phyloP scores from a whole-genome alignment of 176 grass and related monocot species.

The Poa annua region DNA sequence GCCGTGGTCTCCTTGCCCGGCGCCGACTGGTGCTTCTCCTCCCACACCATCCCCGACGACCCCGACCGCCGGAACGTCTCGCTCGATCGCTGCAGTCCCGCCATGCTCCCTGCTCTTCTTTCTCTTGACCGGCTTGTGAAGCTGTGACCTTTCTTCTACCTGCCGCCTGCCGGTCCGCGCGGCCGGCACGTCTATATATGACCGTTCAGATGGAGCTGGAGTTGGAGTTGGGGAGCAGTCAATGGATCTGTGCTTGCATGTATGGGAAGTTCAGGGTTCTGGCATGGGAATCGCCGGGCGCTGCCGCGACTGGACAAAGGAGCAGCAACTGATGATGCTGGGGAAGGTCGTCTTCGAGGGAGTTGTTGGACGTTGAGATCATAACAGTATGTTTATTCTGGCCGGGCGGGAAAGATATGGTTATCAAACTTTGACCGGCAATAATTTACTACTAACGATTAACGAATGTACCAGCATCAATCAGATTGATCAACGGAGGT shows the following conservation, averaged over 20 bases:
- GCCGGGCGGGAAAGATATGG: neutral
- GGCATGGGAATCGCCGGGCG: conserved; percentile 10
- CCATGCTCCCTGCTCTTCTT: conserved; percentile 44
- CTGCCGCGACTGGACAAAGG: conserved; percentile 12
- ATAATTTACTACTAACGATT: neutral
- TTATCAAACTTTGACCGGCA: conserved; percentile 31
- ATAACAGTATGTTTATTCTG: neutral
- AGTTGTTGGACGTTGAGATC: conserved; percentile 12
- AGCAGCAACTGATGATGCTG: conserved; percentile 6
- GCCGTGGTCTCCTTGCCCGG: conserved; percentile 24
- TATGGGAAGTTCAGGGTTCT: neutral
- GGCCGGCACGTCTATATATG: conserved; percentile 36
- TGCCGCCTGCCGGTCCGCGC: conserved; percentile 8
- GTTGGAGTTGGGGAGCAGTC: neutral
- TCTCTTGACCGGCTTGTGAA: neutral
- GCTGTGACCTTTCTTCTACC: conserved; percentile 5
- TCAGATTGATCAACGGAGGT: neutral
- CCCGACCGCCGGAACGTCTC: conserved; percentile 90
- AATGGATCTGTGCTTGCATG: conserved; percentile 4
- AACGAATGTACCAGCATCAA: neutral
- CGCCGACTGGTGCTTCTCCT: conserved; percentile 55
- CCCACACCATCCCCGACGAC: conserved; percentile 85
- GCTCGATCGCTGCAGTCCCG: conserved; percentile 78
- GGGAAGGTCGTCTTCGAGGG: conserved; percentile 17
- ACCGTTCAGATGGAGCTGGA: neutral